A percentile compares a stretch with the other conserved stretches of the same genome.
These are phyloP conservation scores for Jackrogersella minutella DNA, from an alignment of 495 filamentous ascomycete genomes.

Conservation along the genomic window DNA sequence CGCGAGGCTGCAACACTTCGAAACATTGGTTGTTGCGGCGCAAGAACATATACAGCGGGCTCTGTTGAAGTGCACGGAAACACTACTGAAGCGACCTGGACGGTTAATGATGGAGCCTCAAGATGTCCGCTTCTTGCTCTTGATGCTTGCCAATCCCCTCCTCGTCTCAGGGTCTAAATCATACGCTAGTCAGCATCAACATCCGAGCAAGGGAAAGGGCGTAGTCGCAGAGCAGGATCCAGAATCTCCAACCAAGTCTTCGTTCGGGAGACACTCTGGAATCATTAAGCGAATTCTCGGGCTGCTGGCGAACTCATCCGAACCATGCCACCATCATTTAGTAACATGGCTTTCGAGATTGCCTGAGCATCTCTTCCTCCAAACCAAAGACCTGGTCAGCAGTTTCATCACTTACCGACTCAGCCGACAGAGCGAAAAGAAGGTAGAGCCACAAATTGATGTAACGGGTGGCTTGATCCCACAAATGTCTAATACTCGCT, in stretches of 20 bases:
- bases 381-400: slow-evolving; percentile 75
- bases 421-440: slow-evolving; percentile 74
- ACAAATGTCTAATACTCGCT: slow-evolving; percentile 67
- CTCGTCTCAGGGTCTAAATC: slow-evolving; percentile 60
- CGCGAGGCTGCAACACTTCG: slow-evolving; percentile 57
- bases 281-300: slow-evolving; percentile 89
- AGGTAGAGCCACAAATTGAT: slow-evolving; percentile 63
- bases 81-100: slow-evolving; percentile 83
- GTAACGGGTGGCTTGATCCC: slow-evolving; percentile 74
- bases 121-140: slow-evolving; percentile 82
- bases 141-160: slow-evolving; percentile 83
- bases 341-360: slow-evolving; percentile 85
- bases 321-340: slow-evolving; percentile 81
- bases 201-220: slow-evolving; percentile 42
- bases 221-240: slow-evolving; percentile 35
- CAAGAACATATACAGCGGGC: slow-evolving; percentile 71
- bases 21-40: slow-evolving; percentile 69
- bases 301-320: slow-evolving; percentile 76
- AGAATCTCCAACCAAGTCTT: slow-evolving; percentile 24
- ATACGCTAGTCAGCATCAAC: slow-evolving; percentile 43
- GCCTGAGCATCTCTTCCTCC: slow-evolving; percentile 72
- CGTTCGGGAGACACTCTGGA: slow-evolving; percentile 67
- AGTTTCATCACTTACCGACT: slow-evolving; percentile 87
- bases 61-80: slow-evolving; percentile 84
- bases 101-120: slow-evolving; percentile 72